A percentile compares a stretch with the other conserved stretches of the same genome.
Conservation (phyloP, 2,329 filamentous ascomycete genomes). For the Fusarium miscanthi region DNA sequence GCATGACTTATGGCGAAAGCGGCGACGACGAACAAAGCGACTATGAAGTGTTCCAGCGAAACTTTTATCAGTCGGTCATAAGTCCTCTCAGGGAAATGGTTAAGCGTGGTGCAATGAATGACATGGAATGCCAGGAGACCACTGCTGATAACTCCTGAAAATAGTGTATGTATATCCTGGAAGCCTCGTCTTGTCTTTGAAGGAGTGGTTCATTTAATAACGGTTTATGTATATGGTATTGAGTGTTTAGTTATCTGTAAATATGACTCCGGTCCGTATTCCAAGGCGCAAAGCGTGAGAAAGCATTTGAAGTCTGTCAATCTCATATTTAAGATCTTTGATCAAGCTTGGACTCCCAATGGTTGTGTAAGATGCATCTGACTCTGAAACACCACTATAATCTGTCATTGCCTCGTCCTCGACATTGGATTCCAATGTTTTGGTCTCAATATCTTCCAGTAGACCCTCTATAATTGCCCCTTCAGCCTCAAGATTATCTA, state of each 20-base stretch:
- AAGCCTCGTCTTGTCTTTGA: background rate
- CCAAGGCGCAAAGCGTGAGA: conserved; percentile 8
- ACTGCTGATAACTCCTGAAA: background rate
- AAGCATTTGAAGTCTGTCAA: conserved; percentile 10
- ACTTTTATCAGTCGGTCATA: conserved; percentile 10
- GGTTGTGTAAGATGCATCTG: background rate
- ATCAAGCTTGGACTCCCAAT: background rate
- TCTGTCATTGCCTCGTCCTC: too few species aligned
- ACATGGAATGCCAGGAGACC: background rate
- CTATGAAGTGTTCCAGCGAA: conserved; percentile 1
- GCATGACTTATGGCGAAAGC: background rate
- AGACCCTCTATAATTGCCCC: background rate
- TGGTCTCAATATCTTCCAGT: background rate
- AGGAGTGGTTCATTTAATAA: too few species aligned
- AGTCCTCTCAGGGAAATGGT: conserved; percentile 8
- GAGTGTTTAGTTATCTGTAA: background rate
- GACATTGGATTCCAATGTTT: too few species aligned
- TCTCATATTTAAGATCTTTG: conserved; percentile 6
- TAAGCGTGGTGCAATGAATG: background rate
- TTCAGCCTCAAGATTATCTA: background rate
- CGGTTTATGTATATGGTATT: background rate
- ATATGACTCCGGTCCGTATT: background rate
- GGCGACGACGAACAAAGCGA: background rate
- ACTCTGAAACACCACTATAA: background rate
- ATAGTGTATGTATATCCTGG: too few species aligned